Evolutionary conservation across 208 protist species (phyloP), one percentile per base, ranked within the genome.

Genomic region (Herpetomonas tarakana): DNA sequence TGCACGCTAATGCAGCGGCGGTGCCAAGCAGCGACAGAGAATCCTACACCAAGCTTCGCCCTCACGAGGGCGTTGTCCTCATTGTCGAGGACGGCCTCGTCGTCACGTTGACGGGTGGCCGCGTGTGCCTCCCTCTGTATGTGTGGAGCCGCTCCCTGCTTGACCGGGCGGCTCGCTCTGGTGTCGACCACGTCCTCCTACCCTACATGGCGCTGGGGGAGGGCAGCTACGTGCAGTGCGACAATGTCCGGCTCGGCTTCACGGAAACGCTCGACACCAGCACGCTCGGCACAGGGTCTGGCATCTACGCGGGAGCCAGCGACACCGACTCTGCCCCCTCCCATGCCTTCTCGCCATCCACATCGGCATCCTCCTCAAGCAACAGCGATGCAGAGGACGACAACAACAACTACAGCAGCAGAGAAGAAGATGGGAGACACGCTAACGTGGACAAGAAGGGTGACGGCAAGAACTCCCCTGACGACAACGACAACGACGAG

Each of bases 191-290:
- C 45, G 58, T 70, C 52, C 56, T 93, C 39, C 57, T 84, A 27
- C 86, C 86, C 0, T 93, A 82, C 62, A 77, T 85, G 50, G 81
- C 79, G 35, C 35, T 91, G 24, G 81, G 83, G 26, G 86, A 93
- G 53, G 81, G 76, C 26, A 93, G 86, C 67, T 90, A 85, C 65
- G 51, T 93, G 6, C 62, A 74, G 45, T 89, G 75, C 50, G 26
- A 66, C 19, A 60, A 81, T 27, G 73, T 87, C 25, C 78, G 71
- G 1, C 77, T 84, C 35, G 68, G 70, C 35, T 83, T 80, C 27
- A 64, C 56, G 19, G 76, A 76, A 52, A 44, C 57, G 24, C 3
- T 41, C 47, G 44, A 45, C 45, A 52, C 27, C 47, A 49, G 14
- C 51, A 14, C 51, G 35, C 35, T 41, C 35, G 16, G 58, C 46